phyloP scores from a whole-genome alignment of 164 flowering plant species.

The Macadamia integrifolia region DNA sequence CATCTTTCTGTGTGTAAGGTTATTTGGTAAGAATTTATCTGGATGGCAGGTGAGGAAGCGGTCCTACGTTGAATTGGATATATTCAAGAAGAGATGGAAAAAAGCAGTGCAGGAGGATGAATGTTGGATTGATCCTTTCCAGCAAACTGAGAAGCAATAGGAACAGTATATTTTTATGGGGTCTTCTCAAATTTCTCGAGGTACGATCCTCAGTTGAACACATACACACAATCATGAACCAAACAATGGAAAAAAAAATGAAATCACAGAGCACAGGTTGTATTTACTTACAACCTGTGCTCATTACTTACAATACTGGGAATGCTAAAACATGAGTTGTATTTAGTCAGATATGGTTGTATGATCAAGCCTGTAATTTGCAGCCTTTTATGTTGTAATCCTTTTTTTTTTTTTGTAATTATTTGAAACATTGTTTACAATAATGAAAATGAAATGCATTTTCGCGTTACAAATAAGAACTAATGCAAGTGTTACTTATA shows the following conservation, averaged over 20 bases:
- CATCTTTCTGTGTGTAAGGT: background rate
- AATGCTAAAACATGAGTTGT: no score
- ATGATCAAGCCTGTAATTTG: background rate
- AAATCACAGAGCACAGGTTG: no score
- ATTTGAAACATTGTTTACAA: background rate
- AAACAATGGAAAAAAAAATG: no score
- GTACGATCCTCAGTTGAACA: background rate
- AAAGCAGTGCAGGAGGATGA: slow-evolving; percentile 56
- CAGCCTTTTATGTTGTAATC: background rate
- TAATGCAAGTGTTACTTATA: background rate
- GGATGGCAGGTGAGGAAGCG: slow-evolving; percentile 64
- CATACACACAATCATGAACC: background rate
- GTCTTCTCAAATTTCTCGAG: background rate
- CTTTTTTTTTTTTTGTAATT: background rate
- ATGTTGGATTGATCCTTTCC: slow-evolving; percentile 81
- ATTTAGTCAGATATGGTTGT: background rate
- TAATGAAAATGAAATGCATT: background rate
- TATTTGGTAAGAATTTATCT: background rate
- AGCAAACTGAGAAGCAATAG: slow-evolving; percentile 14
- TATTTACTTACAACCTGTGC: no score
- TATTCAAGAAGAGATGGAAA: slow-evolving; percentile 69
- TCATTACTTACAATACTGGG: no score
- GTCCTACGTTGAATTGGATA: slow-evolving; percentile 58
- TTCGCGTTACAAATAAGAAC: background rate
- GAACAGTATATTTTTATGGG: background rate